A percentile compares a stretch with the other conserved stretches of the same genome.
These are phyloP conservation scores for Neonectria magnoliae DNA, from an alignment of 2,329 filamentous ascomycete genomes.

Conservation along the genomic window DNA sequence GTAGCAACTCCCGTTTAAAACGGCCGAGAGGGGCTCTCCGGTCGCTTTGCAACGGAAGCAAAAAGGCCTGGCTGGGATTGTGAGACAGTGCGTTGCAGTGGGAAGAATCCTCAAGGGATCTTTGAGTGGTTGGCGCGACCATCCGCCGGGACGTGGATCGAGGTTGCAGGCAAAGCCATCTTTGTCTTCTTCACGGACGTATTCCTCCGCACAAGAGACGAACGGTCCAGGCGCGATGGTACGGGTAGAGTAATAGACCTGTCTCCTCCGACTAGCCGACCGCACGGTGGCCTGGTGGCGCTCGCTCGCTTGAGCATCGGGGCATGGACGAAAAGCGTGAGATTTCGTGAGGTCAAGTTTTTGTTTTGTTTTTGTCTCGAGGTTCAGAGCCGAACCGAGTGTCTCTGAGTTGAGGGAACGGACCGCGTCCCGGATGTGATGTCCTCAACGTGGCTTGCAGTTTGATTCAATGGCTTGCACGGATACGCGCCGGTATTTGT, in stretches of 20 bases:
- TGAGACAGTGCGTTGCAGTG: slow-evolving; percentile 1
- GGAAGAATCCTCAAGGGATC: background rate
- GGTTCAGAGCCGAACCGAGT: background rate
- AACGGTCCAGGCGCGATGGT: background rate
- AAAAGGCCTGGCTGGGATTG: background rate
- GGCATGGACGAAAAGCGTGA: background rate
- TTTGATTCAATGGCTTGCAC: slow-evolving; percentile 27
- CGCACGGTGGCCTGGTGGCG: background rate
- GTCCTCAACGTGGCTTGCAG: slow-evolving; percentile 33
- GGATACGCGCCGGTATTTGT: slow-evolving; percentile 13
- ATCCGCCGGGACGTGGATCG: background rate
- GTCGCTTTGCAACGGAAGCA: background rate
- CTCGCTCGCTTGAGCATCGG: background rate
- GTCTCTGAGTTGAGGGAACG: slow-evolving; percentile 3
- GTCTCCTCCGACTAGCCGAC: background rate
- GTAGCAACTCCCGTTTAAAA: background rate
- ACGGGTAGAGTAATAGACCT: background rate
- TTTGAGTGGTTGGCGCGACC: background rate
- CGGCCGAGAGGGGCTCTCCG: background rate
- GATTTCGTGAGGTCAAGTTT: background rate
- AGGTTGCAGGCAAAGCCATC: background rate
- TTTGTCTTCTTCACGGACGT: background rate
- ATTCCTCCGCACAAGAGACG: background rate
- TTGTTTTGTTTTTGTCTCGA: background rate
- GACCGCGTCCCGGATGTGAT: slow-evolving; percentile 26